Evolutionary conservation across 768 basidiomycete genomes (phyloP).

Genomic region (Tubosaeta sp.): DNA sequence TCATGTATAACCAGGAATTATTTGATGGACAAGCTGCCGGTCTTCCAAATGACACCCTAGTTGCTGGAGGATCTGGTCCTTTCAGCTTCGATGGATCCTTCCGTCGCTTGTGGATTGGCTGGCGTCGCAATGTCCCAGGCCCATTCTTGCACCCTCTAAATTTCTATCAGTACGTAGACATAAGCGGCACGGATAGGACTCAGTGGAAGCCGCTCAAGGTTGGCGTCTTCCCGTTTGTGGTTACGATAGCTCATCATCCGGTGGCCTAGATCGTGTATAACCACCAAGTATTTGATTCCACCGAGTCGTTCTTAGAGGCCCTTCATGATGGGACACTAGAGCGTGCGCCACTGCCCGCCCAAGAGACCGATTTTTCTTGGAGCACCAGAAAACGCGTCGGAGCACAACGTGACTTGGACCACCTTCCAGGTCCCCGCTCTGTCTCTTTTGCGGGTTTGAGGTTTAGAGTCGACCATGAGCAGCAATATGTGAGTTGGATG

Average conservation of each 20-base stretch:
- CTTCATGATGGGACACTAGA: slow-evolving; percentile 51
- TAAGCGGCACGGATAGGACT: slow-evolving; percentile 47
- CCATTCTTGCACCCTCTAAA: slow-evolving; percentile 51
- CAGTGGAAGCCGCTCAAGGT: slow-evolving; percentile 54
- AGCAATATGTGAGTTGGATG: slow-evolving; percentile 64
- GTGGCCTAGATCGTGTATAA: slow-evolving; percentile 50
- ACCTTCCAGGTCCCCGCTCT: slow-evolving; percentile 59
- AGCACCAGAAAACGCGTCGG: slow-evolving; percentile 41
- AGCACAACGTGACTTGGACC: slow-evolving; percentile 50
- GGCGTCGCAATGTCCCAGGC: slow-evolving; percentile 47
- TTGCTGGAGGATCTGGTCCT: slow-evolving; percentile 44
- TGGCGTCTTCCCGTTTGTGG: not conserved
- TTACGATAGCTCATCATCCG: slow-evolving; percentile 1
- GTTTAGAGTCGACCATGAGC: slow-evolving; percentile 49
- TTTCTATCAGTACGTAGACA: slow-evolving; percentile 56
- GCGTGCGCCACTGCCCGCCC: slow-evolving; percentile 31
- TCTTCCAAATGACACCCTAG: slow-evolving; percentile 45
- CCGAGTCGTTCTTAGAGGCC: slow-evolving; percentile 48
- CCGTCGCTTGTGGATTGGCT: slow-evolving; percentile 50
- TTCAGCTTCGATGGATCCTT: slow-evolving; percentile 59
- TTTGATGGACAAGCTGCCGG: slow-evolving; percentile 45
- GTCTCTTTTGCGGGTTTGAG: slow-evolving; percentile 58
- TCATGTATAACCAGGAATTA: slow-evolving; percentile 37
- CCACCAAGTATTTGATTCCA: slow-evolving; percentile 47
- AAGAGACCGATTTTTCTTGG: slow-evolving; percentile 39